A percentile compares a stretch with the other conserved stretches of the same genome.
Conservation (phyloP, 148 eudicot species). For the Vaccinium macrocarpon region DNA sequence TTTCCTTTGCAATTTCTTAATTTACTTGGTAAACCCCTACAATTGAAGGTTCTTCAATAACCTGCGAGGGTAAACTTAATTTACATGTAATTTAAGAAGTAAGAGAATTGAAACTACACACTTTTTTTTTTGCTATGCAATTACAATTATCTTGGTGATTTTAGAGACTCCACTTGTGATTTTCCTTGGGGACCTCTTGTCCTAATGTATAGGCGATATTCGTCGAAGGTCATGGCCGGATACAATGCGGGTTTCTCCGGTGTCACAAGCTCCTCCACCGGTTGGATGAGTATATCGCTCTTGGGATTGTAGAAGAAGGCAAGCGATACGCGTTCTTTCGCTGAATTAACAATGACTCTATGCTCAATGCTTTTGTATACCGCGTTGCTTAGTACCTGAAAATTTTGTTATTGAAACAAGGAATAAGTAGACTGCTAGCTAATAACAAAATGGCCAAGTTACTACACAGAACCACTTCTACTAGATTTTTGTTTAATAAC, state of each 20-base stretch:
- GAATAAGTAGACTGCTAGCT: not conserved
- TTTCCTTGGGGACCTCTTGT: slow-evolving; percentile 75
- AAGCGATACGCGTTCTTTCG: slow-evolving; percentile 58
- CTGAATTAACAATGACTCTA: slow-evolving; percentile 76
- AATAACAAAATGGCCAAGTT: not conserved
- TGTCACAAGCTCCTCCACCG: slow-evolving; percentile 51
- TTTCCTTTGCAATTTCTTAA: not conserved
- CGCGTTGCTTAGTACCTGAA: slow-evolving; percentile 75
- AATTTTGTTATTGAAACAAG: not conserved
- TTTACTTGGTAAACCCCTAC: slow-evolving; percentile 5
- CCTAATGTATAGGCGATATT: slow-evolving; percentile 71
- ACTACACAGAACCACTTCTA: no score
- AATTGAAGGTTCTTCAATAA: not conserved
- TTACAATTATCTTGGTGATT: slow-evolving; percentile 36
- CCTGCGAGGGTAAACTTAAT: not conserved
- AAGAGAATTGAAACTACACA: not conserved
- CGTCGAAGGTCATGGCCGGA: slow-evolving; percentile 64
- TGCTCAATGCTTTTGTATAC: slow-evolving; percentile 85
- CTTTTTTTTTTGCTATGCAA: not conserved
- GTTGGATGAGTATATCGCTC: slow-evolving; percentile 57
- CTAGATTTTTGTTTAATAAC: no score
- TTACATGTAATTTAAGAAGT: not conserved
- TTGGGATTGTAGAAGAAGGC: slow-evolving; percentile 85
- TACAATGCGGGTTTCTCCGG: slow-evolving; percentile 57
- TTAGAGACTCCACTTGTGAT: slow-evolving; percentile 66